These are phyloP conservation scores for Pelargonium cotyledonis DNA, from an alignment of 441 rosid species.

Conservation along the genomic window DNA sequence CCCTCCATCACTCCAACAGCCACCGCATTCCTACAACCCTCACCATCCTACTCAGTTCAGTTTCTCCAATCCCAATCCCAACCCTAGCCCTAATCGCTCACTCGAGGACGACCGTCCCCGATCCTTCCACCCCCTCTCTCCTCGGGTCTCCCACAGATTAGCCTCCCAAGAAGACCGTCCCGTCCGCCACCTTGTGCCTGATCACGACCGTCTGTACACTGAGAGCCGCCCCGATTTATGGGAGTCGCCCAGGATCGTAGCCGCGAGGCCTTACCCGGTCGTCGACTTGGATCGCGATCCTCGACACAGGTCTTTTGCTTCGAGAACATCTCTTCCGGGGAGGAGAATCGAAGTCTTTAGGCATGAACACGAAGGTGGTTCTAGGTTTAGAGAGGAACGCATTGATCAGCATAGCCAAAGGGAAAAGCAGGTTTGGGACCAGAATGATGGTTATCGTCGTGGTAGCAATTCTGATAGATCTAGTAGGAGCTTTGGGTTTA, in stretches of 20 bases:
- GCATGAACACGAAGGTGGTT: slow-evolving; percentile 39
- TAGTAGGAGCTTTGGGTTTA: slow-evolving; percentile 3
- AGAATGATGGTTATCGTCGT: slow-evolving; percentile 20
- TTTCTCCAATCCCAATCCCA: slow-evolving; percentile 20
- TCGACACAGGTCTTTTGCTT: slow-evolving; percentile 28
- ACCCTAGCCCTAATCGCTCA: slow-evolving; percentile 20
- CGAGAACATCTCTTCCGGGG: slow-evolving; percentile 31
- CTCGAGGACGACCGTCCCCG: slow-evolving; percentile 15
- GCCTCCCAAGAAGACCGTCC: slow-evolving; percentile 23
- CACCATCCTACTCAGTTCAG: slow-evolving; percentile 25
- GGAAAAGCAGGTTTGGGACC: slow-evolving; percentile 27
- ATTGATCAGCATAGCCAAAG: slow-evolving; percentile 27
- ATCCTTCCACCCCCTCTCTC: slow-evolving; percentile 21
- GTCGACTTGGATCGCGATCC: slow-evolving; percentile 24
- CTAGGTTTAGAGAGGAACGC: slow-evolving; percentile 42
- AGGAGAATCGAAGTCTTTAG: slow-evolving; percentile 25
- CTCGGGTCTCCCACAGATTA: slow-evolving; percentile 22
- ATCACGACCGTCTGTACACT: slow-evolving; percentile 16
- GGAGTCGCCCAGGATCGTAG: neutral
- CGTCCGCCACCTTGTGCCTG: slow-evolving; percentile 21
- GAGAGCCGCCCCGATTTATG: slow-evolving; percentile 16
- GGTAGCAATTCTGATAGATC: slow-evolving; percentile 34
- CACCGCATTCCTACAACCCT: slow-evolving; percentile 26
- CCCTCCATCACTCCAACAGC: neutral
- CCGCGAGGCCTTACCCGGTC: slow-evolving; percentile 25